A percentile compares a stretch with the other conserved stretches of the same genome.
Evolutionary conservation across 352 stramenopile species (phyloP).

Genomic region (Globisporangium iwayamae): DNA sequence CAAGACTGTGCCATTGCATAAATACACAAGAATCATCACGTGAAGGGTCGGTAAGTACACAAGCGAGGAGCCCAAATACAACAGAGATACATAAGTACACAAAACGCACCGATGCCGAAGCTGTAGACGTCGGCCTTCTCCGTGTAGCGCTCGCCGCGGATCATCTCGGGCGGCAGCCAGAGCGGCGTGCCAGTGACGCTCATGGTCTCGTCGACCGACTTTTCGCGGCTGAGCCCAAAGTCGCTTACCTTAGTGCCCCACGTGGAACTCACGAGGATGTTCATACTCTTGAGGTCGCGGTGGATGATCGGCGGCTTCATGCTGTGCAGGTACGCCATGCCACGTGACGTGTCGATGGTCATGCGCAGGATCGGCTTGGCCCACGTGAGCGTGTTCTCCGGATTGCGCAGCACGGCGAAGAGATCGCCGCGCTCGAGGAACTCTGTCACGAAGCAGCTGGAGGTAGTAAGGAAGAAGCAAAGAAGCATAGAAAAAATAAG

Average conservation of each 20-base stretch:
- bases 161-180: constrained; percentile 88
- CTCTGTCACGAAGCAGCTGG: constrained; percentile 86
- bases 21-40: background rate
- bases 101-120: constrained; percentile 74
- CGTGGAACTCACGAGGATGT: constrained; percentile 86
- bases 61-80: constrained; percentile 1
- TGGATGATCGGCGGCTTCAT: constrained; percentile 98
- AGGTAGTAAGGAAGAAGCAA: background rate
- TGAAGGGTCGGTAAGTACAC: constrained; percentile 8
- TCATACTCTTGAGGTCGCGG: constrained; percentile 96
- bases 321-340: constrained; percentile 97
- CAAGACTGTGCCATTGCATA: constrained; percentile 41
- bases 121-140: constrained; percentile 89
- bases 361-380: constrained; percentile 84
- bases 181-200: constrained; percentile 84
- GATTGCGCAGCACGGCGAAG: constrained; percentile 77
- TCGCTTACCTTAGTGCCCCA: constrained; percentile 95
- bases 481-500: constrained; percentile 9
- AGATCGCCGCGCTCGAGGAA: constrained; percentile 83
- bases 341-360: constrained; percentile 90
- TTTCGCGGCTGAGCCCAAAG: constrained; percentile 96
- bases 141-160: constrained; percentile 83
- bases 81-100: background rate
- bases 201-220: constrained; percentile 95
- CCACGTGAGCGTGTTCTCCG: constrained; percentile 79